These are phyloP conservation scores for Talaromyces adpressus DNA, from an alignment of 495 filamentous ascomycete genomes.

Conservation along the genomic window DNA sequence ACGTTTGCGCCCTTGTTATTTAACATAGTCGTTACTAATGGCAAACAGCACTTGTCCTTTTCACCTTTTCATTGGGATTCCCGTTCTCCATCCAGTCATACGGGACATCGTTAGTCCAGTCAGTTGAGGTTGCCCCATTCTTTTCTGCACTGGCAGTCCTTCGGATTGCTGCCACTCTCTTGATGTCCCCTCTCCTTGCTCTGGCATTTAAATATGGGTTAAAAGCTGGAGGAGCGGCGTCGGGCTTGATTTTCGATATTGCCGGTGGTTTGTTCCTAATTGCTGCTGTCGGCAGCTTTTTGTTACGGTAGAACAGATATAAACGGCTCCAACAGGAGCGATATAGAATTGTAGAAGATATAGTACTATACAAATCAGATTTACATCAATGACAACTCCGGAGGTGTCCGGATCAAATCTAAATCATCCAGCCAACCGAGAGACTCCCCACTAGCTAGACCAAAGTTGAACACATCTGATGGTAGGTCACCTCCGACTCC, in stretches of 20 bases:
- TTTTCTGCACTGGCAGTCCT: constrained; percentile 1
- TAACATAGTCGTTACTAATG: neutral
- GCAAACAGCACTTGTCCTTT: neutral
- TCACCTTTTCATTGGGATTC: constrained; percentile 1
- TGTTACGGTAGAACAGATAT: constrained; percentile 1
- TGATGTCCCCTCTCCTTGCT: neutral
- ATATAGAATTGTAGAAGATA: neutral
- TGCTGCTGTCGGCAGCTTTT: neutral
- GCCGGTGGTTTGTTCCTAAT: neutral
- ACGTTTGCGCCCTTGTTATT: neutral
- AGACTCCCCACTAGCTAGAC: neutral
- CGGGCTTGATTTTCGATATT: neutral
- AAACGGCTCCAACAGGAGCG: neutral
- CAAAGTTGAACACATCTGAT: neutral
- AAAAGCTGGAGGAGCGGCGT: neutral
- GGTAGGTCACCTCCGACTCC: neutral
- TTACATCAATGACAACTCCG: neutral
- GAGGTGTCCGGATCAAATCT: neutral
- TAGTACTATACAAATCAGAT: neutral
- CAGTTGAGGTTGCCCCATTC: constrained; percentile 2
- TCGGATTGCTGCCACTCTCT: neutral
- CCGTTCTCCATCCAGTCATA: neutral
- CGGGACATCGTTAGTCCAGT: constrained; percentile 2
- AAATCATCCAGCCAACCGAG: neutral
- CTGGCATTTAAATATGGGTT: constrained; percentile 1